phyloP scores from a whole-genome alignment of 139 green algal genomes.

The Chlamydomonas asymmetrica region DNA sequence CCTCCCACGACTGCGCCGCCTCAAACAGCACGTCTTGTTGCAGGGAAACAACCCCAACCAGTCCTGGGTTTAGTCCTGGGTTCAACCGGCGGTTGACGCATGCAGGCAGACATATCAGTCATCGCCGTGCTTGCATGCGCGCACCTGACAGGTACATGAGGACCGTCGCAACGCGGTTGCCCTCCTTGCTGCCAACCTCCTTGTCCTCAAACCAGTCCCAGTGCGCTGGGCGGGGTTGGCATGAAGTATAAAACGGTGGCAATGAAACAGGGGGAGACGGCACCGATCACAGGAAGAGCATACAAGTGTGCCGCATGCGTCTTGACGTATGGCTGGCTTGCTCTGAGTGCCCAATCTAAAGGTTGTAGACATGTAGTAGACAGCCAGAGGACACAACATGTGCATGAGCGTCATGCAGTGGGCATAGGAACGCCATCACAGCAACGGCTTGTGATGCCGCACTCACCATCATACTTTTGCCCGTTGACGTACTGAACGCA shows the following conservation, averaged over 20 bases:
- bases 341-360: background rate
- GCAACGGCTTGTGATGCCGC: background rate
- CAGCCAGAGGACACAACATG: too few species aligned
- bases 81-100: too few species aligned
- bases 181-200: background rate
- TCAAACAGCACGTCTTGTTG: too few species aligned
- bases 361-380: too few species aligned
- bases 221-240: background rate
- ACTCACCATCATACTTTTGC: constrained; percentile 44
- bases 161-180: constrained; percentile 49
- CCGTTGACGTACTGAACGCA: constrained; percentile 41
- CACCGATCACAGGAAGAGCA: background rate
- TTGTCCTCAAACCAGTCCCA: constrained; percentile 38
- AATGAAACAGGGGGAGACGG: background rate
- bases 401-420: too few species aligned
- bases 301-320: background rate
- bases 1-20: too few species aligned
- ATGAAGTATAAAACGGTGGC: background rate
- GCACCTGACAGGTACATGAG: constrained; percentile 56
- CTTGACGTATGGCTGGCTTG: background rate
- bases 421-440: background rate
- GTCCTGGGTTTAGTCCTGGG: too few species aligned
- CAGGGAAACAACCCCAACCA: too few species aligned
- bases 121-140: too few species aligned
- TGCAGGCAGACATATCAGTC: too few species aligned